These are phyloP conservation scores for Alternaria incomplexa DNA, from an alignment of 2,329 filamentous ascomycete genomes.

Conservation along the genomic window DNA sequence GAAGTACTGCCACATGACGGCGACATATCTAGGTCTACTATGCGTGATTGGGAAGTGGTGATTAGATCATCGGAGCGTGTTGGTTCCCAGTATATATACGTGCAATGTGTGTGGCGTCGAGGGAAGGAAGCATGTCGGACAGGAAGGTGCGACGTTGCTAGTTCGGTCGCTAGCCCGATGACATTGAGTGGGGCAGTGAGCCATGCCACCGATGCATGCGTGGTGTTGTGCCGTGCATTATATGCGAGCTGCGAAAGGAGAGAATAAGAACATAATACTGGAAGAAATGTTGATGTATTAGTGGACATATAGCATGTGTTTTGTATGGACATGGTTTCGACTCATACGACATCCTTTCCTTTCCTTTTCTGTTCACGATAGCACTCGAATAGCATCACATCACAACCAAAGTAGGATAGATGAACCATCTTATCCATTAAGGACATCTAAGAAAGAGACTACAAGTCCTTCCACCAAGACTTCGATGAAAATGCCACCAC, in stretches of 20 bases:
- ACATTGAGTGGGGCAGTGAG: neutral
- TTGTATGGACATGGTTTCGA: neutral
- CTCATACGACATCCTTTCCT: too few relatives aligned
- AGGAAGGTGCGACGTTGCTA: neutral
- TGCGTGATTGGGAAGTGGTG: fast-evolving
- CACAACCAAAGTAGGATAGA: neutral
- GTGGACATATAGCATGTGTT: neutral
- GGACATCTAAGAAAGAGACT: neutral
- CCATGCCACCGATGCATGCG: neutral
- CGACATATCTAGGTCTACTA: neutral
- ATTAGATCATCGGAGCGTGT: fast-evolving
- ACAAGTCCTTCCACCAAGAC: neutral
- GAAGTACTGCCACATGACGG: neutral
- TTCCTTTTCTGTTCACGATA: neutral
- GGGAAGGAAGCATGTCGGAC: neutral
- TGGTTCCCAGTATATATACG: fast-evolving
- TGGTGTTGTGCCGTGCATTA: neutral
- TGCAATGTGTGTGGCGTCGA: neutral
- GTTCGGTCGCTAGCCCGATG: neutral
- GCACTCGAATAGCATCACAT: neutral
- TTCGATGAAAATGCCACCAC: neutral
- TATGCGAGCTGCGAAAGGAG: neutral
- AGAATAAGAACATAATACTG: neutral
- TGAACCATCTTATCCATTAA: neutral
- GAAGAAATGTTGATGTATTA: neutral